Base-by-base conservation (phyloP, 257 asterid species). In the Penstemon davidsonii region DNA sequence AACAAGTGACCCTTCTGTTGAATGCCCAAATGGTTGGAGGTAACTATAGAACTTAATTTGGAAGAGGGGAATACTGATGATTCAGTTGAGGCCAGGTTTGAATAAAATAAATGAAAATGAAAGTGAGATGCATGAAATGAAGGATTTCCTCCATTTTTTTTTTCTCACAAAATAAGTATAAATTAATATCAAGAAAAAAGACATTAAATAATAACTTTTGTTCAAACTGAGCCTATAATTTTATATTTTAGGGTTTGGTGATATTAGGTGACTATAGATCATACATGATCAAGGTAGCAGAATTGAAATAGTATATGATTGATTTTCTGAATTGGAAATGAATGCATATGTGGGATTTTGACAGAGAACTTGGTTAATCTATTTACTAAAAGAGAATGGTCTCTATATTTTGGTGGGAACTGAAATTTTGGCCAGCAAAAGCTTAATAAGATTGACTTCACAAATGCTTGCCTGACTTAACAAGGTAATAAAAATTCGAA, bases 261-360 rank as follows among this genome's bases (percentile, higher is more conserved):
- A 5, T 50, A 51, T 70, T 52, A 25, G 63, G 59, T 75, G 47
- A 53, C 46, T 50, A 58, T 5, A 33, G 5, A 40, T 52, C 53
- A 19, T 11, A 13, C 37, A 5, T 18, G 15, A 9, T 50, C 13
- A 25, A 55, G 58, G 56, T 38, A 64, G 15, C 57, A 65, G 49
- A 25, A 25, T 25, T 25, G 33, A 2, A 25, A 25, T 25, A 25
- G 33, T 25, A 25, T 1, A 25, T 25, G 33, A 25, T 25, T 25
- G 33, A 25, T 25, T 25, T 25, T 25, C 33, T 25, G 19, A 61
- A 75, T 10, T 60, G 59, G 33, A 55, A 41, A 5, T 49, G 64
- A 44, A 13, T 5, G 46, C 43, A 44, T 51, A 43, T 52, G 67
- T 13, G 8, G 40, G 63, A 42, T 25, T 53, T 36, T 33, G 51